A percentile compares a stretch with the other conserved stretches of the same genome.
phyloP scores from a whole-genome alignment of 805 yeast genomes.

The Danielozyma ontarioensis region DNA sequence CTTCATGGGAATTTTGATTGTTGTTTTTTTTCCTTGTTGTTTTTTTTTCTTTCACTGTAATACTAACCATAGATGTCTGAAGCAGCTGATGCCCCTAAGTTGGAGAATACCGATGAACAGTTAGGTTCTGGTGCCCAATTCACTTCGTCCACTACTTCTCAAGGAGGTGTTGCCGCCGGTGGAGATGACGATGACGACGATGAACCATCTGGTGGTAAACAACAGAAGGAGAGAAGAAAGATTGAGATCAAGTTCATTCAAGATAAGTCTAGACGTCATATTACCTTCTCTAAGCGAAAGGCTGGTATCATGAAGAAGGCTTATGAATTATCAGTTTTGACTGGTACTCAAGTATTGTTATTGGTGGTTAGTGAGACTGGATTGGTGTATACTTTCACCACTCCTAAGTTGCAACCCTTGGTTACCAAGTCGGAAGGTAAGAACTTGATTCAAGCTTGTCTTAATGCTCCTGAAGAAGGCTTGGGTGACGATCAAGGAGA shows the following conservation, averaged over 20 bases:
- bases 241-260: constrained; percentile 96
- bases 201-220: constrained; percentile 41
- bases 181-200: constrained; percentile 52
- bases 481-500: constrained; percentile 58
- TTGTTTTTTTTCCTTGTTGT: neutral
- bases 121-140: constrained; percentile 13
- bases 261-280: constrained; percentile 96
- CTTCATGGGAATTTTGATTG: neutral
- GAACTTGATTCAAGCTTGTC: constrained; percentile 91
- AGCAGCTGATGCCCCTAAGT: constrained; percentile 32
- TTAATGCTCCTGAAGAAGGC: constrained; percentile 92
- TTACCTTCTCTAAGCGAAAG: constrained; percentile 95
- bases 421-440: constrained; percentile 98
- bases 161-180: constrained; percentile 20
- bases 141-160: constrained; percentile 15
- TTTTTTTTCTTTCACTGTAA: constrained; percentile 11
- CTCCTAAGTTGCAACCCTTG: constrained; percentile 97
- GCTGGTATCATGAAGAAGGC: constrained; percentile 99
- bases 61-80: constrained; percentile 30
- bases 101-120: constrained; percentile 26
- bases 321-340: constrained; percentile 92
- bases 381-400: constrained; percentile 93
- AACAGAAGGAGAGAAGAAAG: constrained; percentile 66
- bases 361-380: constrained; percentile 98
- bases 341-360: constrained; percentile 94